Percentiles rank a stretch among this genome's conserved stretches.
phyloP scores from a whole-genome alignment of 352 stramenopile genomes.

The Phytopythium mirpurense region DNA sequence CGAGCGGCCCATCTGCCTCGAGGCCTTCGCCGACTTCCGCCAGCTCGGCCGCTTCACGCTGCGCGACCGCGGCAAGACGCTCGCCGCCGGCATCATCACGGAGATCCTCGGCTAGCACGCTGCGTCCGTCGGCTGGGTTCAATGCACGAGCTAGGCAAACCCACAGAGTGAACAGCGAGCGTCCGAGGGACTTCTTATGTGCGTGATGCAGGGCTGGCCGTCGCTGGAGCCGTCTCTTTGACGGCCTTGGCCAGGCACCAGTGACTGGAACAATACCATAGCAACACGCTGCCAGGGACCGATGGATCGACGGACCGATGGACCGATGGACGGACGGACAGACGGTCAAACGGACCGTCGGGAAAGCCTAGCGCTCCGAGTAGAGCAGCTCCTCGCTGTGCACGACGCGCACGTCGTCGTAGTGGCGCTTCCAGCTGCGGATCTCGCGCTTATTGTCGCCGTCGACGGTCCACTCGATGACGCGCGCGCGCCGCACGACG shows the following conservation, averaged over 20 bases:
- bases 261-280: no score
- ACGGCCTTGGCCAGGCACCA: no score
- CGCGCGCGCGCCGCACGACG: constrained; percentile 29
- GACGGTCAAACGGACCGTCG: no score
- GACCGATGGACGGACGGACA: not conserved
- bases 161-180: not conserved
- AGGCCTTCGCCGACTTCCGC: constrained; percentile 73
- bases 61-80: constrained; percentile 72
- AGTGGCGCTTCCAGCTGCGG: constrained; percentile 41
- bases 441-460: constrained; percentile 29
- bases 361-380: constrained; percentile 12
- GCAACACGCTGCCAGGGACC: no score
- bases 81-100: constrained; percentile 83
- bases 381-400: constrained; percentile 29
- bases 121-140: no score
- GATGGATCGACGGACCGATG: no score
- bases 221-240: no score
- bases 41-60: constrained; percentile 83
- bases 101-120: constrained; percentile 57
- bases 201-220: no score
- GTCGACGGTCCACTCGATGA: constrained; percentile 40
- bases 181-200: no score
- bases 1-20: constrained; percentile 70
- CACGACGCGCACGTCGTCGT: constrained; percentile 22
- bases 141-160: not conserved